phyloP scores from a whole-genome alignment of 495 filamentous ascomycete genomes.

The Hypoxylon crocopeplum region DNA sequence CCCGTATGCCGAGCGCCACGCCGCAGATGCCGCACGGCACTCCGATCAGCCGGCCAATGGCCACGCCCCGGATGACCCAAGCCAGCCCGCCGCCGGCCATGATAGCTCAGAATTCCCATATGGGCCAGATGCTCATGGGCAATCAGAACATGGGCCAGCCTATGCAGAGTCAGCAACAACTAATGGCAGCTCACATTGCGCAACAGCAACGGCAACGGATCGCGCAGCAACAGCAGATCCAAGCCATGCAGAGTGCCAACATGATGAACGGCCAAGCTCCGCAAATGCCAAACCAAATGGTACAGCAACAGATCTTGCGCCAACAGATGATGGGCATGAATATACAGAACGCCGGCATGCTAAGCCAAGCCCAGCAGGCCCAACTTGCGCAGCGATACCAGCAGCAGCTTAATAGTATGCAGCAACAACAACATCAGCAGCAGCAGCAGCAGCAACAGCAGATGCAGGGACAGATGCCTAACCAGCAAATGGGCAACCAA shows the following conservation, averaged over 20 bases:
- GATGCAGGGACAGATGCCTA: slow-evolving; percentile 45
- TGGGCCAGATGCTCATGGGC: slow-evolving; percentile 62
- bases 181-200: slow-evolving; percentile 52
- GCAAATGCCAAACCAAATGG: slow-evolving; percentile 39
- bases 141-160: slow-evolving; percentile 57
- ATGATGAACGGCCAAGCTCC: slow-evolving; percentile 46
- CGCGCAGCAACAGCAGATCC: slow-evolving; percentile 51
- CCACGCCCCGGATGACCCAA: slow-evolving; percentile 75
- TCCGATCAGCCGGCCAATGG: slow-evolving; percentile 70
- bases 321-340: slow-evolving; percentile 49
- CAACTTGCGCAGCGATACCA: slow-evolving; percentile 47
- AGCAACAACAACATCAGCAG: slow-evolving; percentile 42
- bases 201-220: slow-evolving; percentile 58
- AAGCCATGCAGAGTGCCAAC: slow-evolving; percentile 43
- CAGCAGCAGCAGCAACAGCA: slow-evolving; percentile 43
- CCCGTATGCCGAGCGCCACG: slow-evolving; percentile 78
- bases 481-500: slow-evolving; percentile 44
- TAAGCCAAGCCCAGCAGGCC: slow-evolving; percentile 49
- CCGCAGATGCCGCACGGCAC: slow-evolving; percentile 79
- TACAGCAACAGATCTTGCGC: slow-evolving; percentile 46
- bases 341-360: slow-evolving; percentile 37
- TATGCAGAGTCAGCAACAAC: slow-evolving; percentile 47
- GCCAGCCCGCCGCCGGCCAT: slow-evolving; percentile 68
- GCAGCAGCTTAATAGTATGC: slow-evolving; percentile 40
- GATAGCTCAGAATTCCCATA: slow-evolving; percentile 65